These are phyloP conservation scores for Spinellus fusiger DNA, from an alignment of 192 early-diverging fungal species.

Conservation along the genomic window DNA sequence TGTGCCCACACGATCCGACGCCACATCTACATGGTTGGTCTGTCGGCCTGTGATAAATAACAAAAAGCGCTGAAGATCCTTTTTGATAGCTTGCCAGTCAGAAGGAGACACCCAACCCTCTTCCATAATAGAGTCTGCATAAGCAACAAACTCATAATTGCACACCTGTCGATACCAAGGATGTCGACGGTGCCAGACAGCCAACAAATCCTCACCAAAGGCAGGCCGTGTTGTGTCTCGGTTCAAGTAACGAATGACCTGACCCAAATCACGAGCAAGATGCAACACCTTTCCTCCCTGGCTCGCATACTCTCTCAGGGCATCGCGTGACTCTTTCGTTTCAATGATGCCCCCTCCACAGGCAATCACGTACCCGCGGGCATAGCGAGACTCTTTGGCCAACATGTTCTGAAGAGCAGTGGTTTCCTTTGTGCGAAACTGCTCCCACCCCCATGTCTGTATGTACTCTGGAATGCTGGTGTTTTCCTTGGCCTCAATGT, in stretches of 20 bases:
- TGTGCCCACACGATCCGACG: slow-evolving; percentile 28
- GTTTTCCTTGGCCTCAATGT: slow-evolving; percentile 66
- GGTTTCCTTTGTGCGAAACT: slow-evolving; percentile 79
- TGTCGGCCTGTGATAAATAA: slow-evolving; percentile 52
- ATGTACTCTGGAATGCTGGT: slow-evolving; percentile 80
- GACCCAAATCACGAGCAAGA: slow-evolving; percentile 72
- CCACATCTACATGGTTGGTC: slow-evolving; percentile 22
- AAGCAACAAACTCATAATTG: slow-evolving; percentile 74
- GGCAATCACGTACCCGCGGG: slow-evolving; percentile 66
- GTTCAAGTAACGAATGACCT: slow-evolving; percentile 73
- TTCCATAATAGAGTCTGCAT: slow-evolving; percentile 25
- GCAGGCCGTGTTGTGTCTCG: slow-evolving; percentile 80
- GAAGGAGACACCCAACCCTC: slow-evolving; percentile 39
- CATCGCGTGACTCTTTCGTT: slow-evolving; percentile 54
- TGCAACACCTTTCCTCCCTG: slow-evolving; percentile 68
- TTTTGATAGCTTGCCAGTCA: slow-evolving; percentile 69
- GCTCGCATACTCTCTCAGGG: slow-evolving; percentile 57
- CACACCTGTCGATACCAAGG: slow-evolving; percentile 74
- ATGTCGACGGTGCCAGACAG: slow-evolving; percentile 74
- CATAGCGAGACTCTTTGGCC: slow-evolving; percentile 33
- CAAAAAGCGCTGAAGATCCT: slow-evolving; percentile 69
- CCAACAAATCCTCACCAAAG: slow-evolving; percentile 72
- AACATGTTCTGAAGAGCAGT: slow-evolving; percentile 60
- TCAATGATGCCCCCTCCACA: slow-evolving; percentile 98
- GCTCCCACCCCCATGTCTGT: slow-evolving; percentile 72